These are phyloP conservation scores for Apiosordaria backusii DNA, from an alignment of 495 filamentous ascomycete species.

Conservation along the genomic window DNA sequence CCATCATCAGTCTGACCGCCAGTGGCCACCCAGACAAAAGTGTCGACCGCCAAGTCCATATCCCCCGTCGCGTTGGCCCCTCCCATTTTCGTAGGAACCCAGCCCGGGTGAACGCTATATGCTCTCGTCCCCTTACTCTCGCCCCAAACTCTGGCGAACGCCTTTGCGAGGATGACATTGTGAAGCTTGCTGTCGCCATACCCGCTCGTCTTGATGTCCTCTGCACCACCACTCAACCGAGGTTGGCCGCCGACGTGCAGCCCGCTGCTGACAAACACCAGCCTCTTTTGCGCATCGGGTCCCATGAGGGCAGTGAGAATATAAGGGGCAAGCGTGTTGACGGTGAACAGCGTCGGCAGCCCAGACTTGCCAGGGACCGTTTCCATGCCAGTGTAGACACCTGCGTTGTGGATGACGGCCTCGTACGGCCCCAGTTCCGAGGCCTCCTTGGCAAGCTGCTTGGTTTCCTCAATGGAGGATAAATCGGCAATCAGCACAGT, in stretches of 20 bases:
- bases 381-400: conserved; percentile 40
- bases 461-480: conserved; percentile 50
- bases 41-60: conserved; percentile 40
- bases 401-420: conserved; percentile 58
- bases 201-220: conserved; percentile 29
- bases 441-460: conserved; percentile 49
- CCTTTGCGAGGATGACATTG: conserved; percentile 52
- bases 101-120: conserved; percentile 54
- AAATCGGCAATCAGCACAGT: conserved; percentile 52
- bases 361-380: conserved; percentile 41
- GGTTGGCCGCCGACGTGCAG: conserved; percentile 49
- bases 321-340: conserved; percentile 58
- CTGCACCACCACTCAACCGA: conserved; percentile 10
- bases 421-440: conserved; percentile 52
- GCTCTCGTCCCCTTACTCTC: conserved; percentile 34
- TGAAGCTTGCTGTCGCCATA: conserved; percentile 55
- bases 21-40: conserved; percentile 30
- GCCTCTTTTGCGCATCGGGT: conserved; percentile 42
- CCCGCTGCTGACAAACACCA: conserved; percentile 52
- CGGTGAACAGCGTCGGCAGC: conserved; percentile 50
- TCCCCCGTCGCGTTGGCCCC: conserved; percentile 45
- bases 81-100: conserved; percentile 61
- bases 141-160: conserved; percentile 49
- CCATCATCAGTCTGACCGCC: conserved; percentile 34
- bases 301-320: conserved; percentile 52